These are phyloP conservation scores for Citeromyces hawaiiensis DNA, from an alignment of 1,139 yeast genomes.

Conservation along the genomic window DNA sequence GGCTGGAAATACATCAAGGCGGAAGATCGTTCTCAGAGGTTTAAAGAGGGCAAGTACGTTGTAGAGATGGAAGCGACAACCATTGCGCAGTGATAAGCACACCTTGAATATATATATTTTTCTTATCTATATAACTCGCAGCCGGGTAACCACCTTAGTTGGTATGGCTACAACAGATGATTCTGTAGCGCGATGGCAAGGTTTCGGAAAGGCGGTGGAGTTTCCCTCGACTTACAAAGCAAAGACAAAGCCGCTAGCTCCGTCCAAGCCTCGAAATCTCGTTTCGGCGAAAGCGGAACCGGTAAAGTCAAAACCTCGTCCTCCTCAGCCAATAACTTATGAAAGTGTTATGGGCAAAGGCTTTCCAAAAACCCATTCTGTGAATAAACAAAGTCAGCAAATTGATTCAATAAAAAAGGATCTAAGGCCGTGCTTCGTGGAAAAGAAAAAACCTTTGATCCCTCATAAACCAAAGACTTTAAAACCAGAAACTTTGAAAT, in stretches of 20 bases:
- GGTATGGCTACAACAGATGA: too few relatives aligned
- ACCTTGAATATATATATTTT: not conserved
- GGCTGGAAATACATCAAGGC: conserved; percentile 30
- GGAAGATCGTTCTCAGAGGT: conserved; percentile 20
- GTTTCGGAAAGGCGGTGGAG: too few relatives aligned
- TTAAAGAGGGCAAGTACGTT: conserved; percentile 27
- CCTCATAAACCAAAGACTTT: conserved; percentile 14
- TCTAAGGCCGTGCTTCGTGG: not conserved
- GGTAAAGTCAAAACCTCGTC: not conserved
- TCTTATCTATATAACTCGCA: too few relatives aligned
- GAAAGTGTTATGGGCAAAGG: not conserved
- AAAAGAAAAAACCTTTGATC: conserved; percentile 11
- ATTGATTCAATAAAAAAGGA: conserved; percentile 8
- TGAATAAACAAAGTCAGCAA: conserved; percentile 6
- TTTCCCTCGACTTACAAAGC: too few relatives aligned
- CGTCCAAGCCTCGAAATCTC: not conserved
- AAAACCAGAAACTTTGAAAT: conserved; percentile 13
- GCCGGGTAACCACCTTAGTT: too few relatives aligned
- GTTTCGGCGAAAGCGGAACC: not conserved
- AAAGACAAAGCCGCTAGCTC: not conserved
- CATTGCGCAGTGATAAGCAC: not conserved
- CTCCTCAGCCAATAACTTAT: not conserved
- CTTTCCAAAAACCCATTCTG: not conserved
- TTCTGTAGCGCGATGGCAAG: too few relatives aligned
- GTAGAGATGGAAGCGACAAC: conserved; percentile 16